phyloP scores from a whole-genome alignment of 208 protist species.

The Porcisia deanei region DNA sequence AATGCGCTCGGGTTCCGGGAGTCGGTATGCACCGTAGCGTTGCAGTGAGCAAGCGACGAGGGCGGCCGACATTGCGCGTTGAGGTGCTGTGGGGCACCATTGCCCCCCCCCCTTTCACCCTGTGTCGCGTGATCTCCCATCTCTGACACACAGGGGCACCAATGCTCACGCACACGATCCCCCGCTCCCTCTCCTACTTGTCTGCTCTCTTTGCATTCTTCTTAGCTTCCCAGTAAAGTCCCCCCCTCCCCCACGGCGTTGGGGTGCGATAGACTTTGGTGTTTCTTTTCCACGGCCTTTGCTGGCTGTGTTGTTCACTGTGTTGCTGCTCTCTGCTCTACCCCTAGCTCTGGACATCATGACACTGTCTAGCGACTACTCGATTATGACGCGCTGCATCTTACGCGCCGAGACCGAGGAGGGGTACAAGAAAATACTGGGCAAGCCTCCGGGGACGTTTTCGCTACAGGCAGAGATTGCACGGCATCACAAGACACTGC shows the following conservation, averaged over 20 bases:
- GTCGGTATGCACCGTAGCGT: too few species aligned
- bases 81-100: too few species aligned
- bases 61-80: too few species aligned
- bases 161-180: too few species aligned
- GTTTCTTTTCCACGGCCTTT: neutral
- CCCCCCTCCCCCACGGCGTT: neutral
- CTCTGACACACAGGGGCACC: too few species aligned
- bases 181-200: too few species aligned
- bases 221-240: neutral
- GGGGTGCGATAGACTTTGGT: neutral
- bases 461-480: conserved; percentile 48
- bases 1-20: too few species aligned
- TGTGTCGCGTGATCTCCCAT: too few species aligned
- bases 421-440: conserved; percentile 48
- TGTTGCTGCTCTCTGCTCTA: neutral
- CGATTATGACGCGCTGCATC: conserved; percentile 55
- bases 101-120: too few species aligned
- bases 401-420: conserved; percentile 48
- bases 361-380: neutral
- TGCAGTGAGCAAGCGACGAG: too few species aligned
- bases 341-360: neutral
- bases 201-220: too few species aligned
- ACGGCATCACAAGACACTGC: conserved; percentile 22
- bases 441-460: conserved; percentile 34
- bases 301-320: neutral